phyloP scores from a whole-genome alignment of 306 rosid genomes.

The Oxytropis ochrocephala region DNA sequence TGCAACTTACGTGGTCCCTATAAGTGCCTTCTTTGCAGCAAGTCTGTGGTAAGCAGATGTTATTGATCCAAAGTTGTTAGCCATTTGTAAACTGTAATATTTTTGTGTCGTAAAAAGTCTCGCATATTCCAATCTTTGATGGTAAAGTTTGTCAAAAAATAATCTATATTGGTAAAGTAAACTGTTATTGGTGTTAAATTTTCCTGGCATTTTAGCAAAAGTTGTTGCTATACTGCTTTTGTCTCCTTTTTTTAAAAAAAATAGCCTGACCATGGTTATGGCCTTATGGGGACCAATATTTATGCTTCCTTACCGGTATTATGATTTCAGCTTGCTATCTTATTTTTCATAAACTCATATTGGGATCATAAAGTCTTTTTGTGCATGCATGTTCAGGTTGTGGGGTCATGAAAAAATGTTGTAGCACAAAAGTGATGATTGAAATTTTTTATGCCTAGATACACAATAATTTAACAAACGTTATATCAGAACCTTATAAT shows the following conservation, averaged over 20 bases:
- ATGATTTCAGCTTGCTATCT: background rate
- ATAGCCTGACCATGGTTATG: background rate
- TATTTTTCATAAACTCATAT: background rate
- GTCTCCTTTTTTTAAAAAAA: background rate
- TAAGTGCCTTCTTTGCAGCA: slow-evolving; percentile 96
- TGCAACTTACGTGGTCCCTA: slow-evolving; percentile 87
- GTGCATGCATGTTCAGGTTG: background rate
- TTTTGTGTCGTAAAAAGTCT: background rate
- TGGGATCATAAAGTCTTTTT: background rate
- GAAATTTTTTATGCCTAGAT: background rate
- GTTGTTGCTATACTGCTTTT: background rate
- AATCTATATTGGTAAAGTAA: background rate
- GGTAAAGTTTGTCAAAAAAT: background rate
- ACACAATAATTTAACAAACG: background rate
- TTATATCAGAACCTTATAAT: background rate
- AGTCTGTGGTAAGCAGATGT: slow-evolving; percentile 84
- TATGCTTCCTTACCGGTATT: background rate
- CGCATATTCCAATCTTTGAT: background rate
- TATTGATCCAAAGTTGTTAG: slow-evolving; percentile 1
- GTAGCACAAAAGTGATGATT: background rate
- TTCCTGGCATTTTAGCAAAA: background rate
- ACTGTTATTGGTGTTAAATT: background rate
- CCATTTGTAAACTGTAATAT: background rate
- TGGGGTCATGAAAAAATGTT: background rate
- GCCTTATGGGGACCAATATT: background rate